Percentiles rank a stretch among this genome's conserved stretches.
phyloP scores from a whole-genome alignment of 306 rosid genomes.

The Arachis hypogaea region DNA sequence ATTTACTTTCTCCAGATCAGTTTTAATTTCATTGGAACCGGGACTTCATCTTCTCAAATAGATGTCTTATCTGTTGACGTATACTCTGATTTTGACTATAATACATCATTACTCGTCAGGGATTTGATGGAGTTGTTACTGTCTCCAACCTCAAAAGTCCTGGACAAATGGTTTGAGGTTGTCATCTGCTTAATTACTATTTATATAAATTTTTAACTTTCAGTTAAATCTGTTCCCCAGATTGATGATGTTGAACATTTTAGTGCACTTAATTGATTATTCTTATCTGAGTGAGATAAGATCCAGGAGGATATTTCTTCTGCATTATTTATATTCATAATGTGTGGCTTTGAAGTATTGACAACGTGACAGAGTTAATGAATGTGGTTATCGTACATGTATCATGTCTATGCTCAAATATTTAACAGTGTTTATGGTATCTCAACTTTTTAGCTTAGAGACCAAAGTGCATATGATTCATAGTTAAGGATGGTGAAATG shows the following conservation, averaged over 20 bases:
- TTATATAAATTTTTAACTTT: too few species aligned
- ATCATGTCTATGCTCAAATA: background rate
- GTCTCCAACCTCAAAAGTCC: conserved; percentile 70
- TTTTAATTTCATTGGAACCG: background rate
- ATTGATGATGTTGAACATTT: too few species aligned
- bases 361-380: background rate
- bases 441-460: background rate
- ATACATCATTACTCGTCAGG: conserved; percentile 41
- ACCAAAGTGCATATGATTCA: too few species aligned
- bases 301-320: too few species aligned
- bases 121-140: conserved; percentile 66
- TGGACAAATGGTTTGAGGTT: conserved; percentile 80
- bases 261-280: too few species aligned
- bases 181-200: too few species aligned
- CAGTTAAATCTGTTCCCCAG: too few species aligned
- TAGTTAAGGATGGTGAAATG: too few species aligned
- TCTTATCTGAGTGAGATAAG: too few species aligned
- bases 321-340: too few species aligned
- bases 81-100: conserved; percentile 1
- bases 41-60: conserved; percentile 11
- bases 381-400: background rate
- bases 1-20: background rate
- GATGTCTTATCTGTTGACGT: background rate
- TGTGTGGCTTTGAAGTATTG: too few species aligned
- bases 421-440: background rate